Evolutionary conservation across 257 asterid genomes (phyloP), one percentile per base, ranked within the genome.

Genomic region (Eustoma russellianum): DNA sequence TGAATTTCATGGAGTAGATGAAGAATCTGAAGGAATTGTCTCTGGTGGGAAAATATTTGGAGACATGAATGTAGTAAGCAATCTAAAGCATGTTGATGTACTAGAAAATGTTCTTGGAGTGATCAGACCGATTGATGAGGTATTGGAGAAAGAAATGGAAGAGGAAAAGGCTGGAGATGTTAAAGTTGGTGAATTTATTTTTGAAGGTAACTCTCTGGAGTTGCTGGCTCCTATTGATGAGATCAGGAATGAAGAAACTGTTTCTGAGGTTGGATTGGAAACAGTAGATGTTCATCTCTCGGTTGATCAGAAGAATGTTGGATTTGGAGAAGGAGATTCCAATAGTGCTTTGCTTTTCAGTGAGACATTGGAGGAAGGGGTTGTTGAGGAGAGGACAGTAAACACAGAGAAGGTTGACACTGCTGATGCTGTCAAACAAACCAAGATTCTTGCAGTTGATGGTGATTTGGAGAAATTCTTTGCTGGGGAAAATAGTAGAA

Each of bases 71-170:
- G 10, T 60, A 50, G 6, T 5, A 1, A 40, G 16, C 56, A 50
- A 50, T 17, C 51, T 14, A 6, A 40, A 60, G 33, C n/a, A 48
- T 14, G 47, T 15, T 17, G 69, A 13, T 34, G 70, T 33, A 16
- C 50, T 15, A 40, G 68, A 46, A 7, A 17, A 52, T 60, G 57
- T 49, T 61, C 56, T 33, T 17, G 53, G 53, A 53, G 51, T 46
- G 46, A 38, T 24, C 47, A 68, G 60, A 62, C 52, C 56, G 55
- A 51, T 50, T 55, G 70, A 52, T 58, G 48, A 66, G 44, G 45
- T 41, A 50, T 18, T 55, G 46, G 51, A 28, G 17, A 41, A 9
- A 38, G 46, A 53, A 40, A 47, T 17, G 47, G 15, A 53, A 48
- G 75, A 59, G 58, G 16, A 57, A 64, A 62, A 63, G 35, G 19